Evolutionary conservation across 345 rosid species (phyloP), one percentile per base, ranked within the genome.

Genomic region (Eucalyptus virginea): DNA sequence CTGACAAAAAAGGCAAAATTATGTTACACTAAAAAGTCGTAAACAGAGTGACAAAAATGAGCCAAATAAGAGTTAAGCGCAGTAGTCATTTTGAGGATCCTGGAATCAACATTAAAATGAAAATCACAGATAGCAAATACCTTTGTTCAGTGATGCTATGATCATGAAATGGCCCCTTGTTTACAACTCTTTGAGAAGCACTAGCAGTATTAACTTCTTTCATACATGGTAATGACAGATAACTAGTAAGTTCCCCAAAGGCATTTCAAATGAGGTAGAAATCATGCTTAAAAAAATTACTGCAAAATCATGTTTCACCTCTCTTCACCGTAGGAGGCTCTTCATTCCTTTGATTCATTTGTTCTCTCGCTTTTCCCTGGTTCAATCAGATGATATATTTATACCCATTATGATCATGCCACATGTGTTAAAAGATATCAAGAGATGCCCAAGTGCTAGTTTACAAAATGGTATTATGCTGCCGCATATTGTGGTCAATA

Each of bases 281-380:
- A 77, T 77, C 85, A 77, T 23, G 85, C 85, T 21, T 21, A 77
- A 40, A 77, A 56, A 56, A 87, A 30, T 86, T 91, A 88, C 50
- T 87, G 23, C 62, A 62, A 49, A 86, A 52, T 77, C 85, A 23
- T 40, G 91, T 88, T 40, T 91, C 91, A 95, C 98, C 97, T 94
- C 90, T 94, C 91, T 88, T 94, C 60, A 81, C 87, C 67, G 88
- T 89, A 86, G 34, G 87, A 45, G 83, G 81, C 58, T 88, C 89
- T 86, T 90, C 89, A 69, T 87, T 88, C 90, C 88, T 91, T 91
- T 92, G 91, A 86, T 88, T 90, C 86, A 69, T 60, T 88, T 86
- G 88, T 88, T 88, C 91, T 89, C 88, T 90, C 87, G 37, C 92
- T 88, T 88, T 94, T 86, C 93, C 97, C 98, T 97, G 87, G 45